A percentile compares a stretch with the other conserved stretches of the same genome.
Evolutionary conservation across 441 rosid species (phyloP).

Genomic region (Syzygium malaccense): DNA sequence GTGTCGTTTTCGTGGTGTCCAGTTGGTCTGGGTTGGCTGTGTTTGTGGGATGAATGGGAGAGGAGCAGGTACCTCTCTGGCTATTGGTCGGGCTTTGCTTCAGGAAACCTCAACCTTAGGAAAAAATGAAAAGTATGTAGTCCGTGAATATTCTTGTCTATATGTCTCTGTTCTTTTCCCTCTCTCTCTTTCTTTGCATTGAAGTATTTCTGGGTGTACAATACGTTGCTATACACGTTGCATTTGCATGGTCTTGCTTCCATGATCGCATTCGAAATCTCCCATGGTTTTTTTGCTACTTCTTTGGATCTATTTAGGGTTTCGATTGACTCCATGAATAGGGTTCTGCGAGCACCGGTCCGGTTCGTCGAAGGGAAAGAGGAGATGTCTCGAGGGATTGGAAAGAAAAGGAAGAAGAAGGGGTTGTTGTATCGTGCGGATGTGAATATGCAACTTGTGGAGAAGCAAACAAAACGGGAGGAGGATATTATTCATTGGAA

Average conservation of each 20-base stretch:
- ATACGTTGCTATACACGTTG: neutral
- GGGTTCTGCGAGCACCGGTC: neutral
- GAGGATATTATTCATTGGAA: neutral
- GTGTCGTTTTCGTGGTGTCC: slow-evolving; percentile 23
- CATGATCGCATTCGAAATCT: neutral
- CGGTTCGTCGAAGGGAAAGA: neutral
- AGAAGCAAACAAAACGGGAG: neutral
- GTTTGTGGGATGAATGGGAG: neutral
- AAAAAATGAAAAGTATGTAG: neutral
- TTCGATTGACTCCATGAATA: neutral
- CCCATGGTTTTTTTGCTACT: neutral
- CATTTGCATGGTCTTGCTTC: neutral
- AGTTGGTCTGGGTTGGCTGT: neutral
- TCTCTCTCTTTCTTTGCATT: neutral
- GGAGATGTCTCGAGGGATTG: neutral
- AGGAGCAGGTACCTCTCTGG: slow-evolving; percentile 4
- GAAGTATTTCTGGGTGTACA: neutral
- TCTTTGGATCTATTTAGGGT: neutral
- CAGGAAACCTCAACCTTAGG: neutral
- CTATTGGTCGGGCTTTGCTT: neutral
- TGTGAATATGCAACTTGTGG: neutral
- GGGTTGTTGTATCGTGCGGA: neutral
- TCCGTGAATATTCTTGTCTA: neutral
- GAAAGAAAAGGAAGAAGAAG: neutral
- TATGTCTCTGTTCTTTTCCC: neutral